Base-by-base conservation (phyloP, 106 monocot genomes). In the Vanilla planifolia region DNA sequence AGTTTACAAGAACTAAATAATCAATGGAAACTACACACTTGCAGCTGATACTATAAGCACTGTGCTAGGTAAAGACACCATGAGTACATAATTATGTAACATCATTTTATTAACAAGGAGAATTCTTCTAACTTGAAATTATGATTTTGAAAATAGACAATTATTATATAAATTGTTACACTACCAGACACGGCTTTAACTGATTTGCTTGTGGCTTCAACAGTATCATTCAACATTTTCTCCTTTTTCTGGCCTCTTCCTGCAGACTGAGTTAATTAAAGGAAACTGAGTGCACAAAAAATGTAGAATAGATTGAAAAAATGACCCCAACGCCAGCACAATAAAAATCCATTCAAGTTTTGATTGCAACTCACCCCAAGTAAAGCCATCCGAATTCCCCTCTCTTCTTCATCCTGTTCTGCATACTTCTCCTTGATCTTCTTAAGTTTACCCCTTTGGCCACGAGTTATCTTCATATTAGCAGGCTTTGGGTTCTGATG, bases 391-490 rank as follows among this genome's bases (percentile, higher is more conserved):
- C 92, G 81, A 65, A 92, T 88, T 46, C 69, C 73, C 70, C 98
- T 77, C 75, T 98, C 98, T 77, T 98, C 98, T 30, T 92, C 98
- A 68, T 98, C 98, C 66, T 98, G 98, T 43, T 88, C 88, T 47
- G 88, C 87, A 85, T 98, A 98, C 70, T 98, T 98, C 55, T 85
- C 92, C 66, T 92, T 92, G 8, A 92, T 98, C 75, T 98, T 98
- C 75, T 85, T 98, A 55, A 92, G 71, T 58, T 92, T 98, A 56
- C 88, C 67, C 74, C 71, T 88, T 34, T 88, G 98, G 22, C 98
- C 98, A 67, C 98, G 87, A 55, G 65, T 76, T 8, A 72, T 48
- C 71, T 88, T 98, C 35, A 61, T 30, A 61, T 61, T 67, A 29
- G 69, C 46, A 29, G 60, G 60, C 45, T 69, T 88, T 34, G 33